Evolutionary conservation across 129 eudicot species (phyloP).

Genomic region (Flaveria bidentis): DNA sequence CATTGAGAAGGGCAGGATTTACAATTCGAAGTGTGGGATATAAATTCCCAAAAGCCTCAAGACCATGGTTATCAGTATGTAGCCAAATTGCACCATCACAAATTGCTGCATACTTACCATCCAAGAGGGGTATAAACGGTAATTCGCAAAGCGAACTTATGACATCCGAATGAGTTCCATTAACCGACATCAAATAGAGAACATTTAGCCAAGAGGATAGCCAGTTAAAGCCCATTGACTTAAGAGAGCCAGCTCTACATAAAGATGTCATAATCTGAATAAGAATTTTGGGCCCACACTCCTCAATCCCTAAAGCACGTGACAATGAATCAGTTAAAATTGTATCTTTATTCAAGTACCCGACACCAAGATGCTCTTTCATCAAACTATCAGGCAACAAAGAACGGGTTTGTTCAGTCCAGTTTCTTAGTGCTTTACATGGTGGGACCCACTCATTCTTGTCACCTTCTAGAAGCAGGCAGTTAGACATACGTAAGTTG

Average conservation of each 20-base stretch:
- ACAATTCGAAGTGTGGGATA: conserved; percentile 58
- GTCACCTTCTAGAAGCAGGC: conserved; percentile 68
- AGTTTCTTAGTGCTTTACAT: conserved; percentile 57
- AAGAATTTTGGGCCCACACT: conserved; percentile 65
- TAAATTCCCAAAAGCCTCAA: conserved; percentile 49
- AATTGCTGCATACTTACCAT: conserved; percentile 57
- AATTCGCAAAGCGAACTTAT: conserved; percentile 37
- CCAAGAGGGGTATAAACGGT: conserved; percentile 70
- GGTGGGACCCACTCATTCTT: conserved; percentile 74
- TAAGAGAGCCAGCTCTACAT: conserved; percentile 43
- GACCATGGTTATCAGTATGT: conserved; percentile 50
- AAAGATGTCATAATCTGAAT: conserved; percentile 52
- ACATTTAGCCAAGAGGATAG: conserved; percentile 62
- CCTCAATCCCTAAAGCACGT: conserved; percentile 61
- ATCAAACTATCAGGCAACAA: conserved; percentile 63
- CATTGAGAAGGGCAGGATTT: conserved; percentile 45
- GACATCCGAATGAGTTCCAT: conserved; percentile 43
- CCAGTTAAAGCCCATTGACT: conserved; percentile 64
- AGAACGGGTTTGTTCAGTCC: conserved; percentile 60
- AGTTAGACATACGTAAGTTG: conserved; percentile 56
- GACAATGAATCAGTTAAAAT: conserved; percentile 65
- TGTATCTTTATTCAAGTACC: conserved; percentile 60
- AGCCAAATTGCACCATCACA: conserved; percentile 70
- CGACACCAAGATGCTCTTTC: conserved; percentile 73
- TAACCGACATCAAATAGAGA: conserved; percentile 42